Percentiles rank a stretch among this genome's conserved stretches.
Evolutionary conservation across 2,329 filamentous ascomycete species (phyloP).

Genomic region (Leptographium flavum): DNA sequence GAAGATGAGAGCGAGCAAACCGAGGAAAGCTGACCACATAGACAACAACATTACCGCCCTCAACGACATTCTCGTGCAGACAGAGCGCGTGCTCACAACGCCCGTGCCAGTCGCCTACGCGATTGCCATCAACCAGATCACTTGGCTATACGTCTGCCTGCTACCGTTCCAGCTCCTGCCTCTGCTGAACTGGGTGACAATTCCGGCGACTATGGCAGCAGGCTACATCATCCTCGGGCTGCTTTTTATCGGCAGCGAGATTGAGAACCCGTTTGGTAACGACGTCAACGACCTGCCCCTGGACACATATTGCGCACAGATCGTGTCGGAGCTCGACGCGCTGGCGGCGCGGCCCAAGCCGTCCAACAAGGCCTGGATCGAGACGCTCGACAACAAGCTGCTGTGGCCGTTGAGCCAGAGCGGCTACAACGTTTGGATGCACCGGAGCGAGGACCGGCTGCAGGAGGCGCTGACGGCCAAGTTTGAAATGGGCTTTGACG

Average conservation of each 20-base stretch:
- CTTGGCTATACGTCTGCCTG: conserved; percentile 58
- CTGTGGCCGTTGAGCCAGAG: conserved; percentile 26
- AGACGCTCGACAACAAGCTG: conserved; percentile 21
- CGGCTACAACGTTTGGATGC: conserved; percentile 32
- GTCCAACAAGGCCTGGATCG: conserved; percentile 32
- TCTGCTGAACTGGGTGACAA: conserved; percentile 49
- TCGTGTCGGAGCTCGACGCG: conserved; percentile 49
- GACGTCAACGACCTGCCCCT: conserved; percentile 55
- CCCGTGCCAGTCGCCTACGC: conserved; percentile 59
- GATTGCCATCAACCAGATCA: conserved; percentile 63
- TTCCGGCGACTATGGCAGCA: conserved; percentile 48
- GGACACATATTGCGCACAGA: conserved; percentile 48
- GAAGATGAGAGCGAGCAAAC: conserved; percentile 2
- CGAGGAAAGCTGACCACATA: conserved; percentile 15
- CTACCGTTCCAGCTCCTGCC: conserved; percentile 57
- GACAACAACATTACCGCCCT: conserved; percentile 34
- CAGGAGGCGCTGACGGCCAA: conserved; percentile 19
- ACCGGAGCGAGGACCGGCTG: conserved; percentile 30
- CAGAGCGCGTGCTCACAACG: conserved; percentile 57
- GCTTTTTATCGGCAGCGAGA: conserved; percentile 50
- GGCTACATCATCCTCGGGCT: conserved; percentile 62
- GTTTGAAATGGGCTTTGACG: not conserved
- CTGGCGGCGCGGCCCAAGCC: conserved; percentile 41
- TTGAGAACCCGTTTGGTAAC: conserved; percentile 55
- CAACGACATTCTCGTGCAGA: conserved; percentile 50